Evolutionary conservation across 352 stramenopile genomes (phyloP), one percentile per base, ranked within the genome.

Genomic region (Phytophthora citrophthora): DNA sequence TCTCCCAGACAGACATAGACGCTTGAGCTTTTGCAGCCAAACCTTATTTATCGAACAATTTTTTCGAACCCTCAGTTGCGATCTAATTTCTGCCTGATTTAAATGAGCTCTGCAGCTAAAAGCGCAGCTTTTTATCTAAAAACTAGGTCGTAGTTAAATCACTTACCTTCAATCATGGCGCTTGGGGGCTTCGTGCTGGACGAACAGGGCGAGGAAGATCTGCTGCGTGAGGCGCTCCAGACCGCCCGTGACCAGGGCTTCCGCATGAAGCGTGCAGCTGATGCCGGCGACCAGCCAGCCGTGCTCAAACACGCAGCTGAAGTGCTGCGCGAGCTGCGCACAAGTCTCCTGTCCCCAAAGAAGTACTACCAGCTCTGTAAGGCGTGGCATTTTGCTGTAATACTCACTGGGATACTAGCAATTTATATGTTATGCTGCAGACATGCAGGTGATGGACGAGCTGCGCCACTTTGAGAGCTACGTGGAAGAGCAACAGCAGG

Each of bases 361-460:
- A 98, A 99, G 70, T 99, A 99, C 81, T 99, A 99, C 77, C 95
- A 99, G 73, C 85, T 99, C 32, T 99, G 98, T 94, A 97, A 95
- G 84, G 9, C 23, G 15, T 32, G 8, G 29, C 6, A 1, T 32
- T 32, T 11, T 32, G 29, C 29, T 32, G 29, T 36, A n/a, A 20
- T 62, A 29, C 12, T 20, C 34, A 15, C 24, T 39, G 8, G 1
- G 6, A 10, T 12, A 38, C 15, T 50, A 45, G 49, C 20, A 13
- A 54, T 50, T 36, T 20, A 20, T 5, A 6, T 53, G 23, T 11
- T 38, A 36, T 55, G 20, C 40, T 38, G 13, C 46, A 90, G 76
- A 95, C 50, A 94, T 95, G 81, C 74, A 88, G 72, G 79, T 97
- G 27, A 79, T 94, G 56, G 91, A 99, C 68, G 93, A 99, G 70